phyloP scores from a whole-genome alignment of 805 yeast genomes.

The Pichia eremophila region DNA sequence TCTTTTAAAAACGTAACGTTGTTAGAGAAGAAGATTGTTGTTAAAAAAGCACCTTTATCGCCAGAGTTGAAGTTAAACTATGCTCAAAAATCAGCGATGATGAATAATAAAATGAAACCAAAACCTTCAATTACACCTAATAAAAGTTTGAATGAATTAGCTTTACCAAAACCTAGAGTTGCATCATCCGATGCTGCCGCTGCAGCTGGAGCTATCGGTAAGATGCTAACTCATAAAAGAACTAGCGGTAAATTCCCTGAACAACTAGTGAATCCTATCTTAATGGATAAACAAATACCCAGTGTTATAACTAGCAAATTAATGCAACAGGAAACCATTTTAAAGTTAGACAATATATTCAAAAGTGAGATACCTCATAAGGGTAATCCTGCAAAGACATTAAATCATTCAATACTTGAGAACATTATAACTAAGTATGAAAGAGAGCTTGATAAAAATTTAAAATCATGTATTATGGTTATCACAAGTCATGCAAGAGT shows the following conservation, averaged over 20 bases:
- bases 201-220: constrained; percentile 29
- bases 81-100: background rate
- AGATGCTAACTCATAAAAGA: constrained; percentile 22
- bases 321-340: constrained; percentile 24
- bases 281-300: constrained; percentile 26
- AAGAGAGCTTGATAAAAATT: constrained; percentile 20
- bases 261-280: constrained; percentile 25
- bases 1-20: too few species aligned
- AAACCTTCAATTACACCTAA: background rate
- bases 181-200: constrained; percentile 24
- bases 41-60: background rate
- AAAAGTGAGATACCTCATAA: constrained; percentile 26
- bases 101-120: background rate
- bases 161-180: constrained; percentile 22
- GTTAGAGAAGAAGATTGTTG: too few species aligned
- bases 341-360: constrained; percentile 25
- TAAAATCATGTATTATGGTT: constrained; percentile 26
- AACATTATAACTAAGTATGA: constrained; percentile 24
- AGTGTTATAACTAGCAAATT: constrained; percentile 21
- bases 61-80: background rate
- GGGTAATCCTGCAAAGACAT: constrained; percentile 21
- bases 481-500: constrained; percentile 29
- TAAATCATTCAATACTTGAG: constrained; percentile 25
- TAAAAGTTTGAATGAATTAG: background rate
- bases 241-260: constrained; percentile 7